Conservation (phyloP, 345 rosid genomes). For the Citrus glauca region DNA sequence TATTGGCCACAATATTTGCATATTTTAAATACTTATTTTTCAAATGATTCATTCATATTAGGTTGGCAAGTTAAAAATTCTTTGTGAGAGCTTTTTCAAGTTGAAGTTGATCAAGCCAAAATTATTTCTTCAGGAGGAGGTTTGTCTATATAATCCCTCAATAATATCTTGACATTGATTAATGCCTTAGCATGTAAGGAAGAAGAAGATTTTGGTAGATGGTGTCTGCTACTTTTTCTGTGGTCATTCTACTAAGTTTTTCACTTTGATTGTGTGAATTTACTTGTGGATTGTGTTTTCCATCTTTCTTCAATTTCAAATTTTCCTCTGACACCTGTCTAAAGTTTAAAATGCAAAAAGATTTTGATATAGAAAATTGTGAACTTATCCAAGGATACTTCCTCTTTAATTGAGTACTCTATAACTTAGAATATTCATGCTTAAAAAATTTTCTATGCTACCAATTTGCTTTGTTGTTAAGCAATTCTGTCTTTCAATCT, state of each 20-base stretch:
- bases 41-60: slow-evolving; percentile 17
- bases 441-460: not conserved
- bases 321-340: not conserved
- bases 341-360: not conserved
- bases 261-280: not conserved
- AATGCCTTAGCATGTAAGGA: not conserved
- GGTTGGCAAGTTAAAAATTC: slow-evolving; percentile 83
- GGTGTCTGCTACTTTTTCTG: not conserved
- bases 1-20: not conserved
- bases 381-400: not conserved
- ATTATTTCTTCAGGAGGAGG: slow-evolving; percentile 75
- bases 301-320: not conserved
- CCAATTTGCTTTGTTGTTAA: not conserved
- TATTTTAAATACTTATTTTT: not conserved
- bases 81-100: slow-evolving; percentile 77
- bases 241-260: not conserved
- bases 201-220: not conserved
- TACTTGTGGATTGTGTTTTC: not conserved
- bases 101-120: slow-evolving; percentile 54
- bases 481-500: not conserved
- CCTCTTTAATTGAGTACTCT: not conserved
- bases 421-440: not conserved
- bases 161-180: not conserved
- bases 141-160: slow-evolving; percentile 20
- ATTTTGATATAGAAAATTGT: not conserved